These are phyloP conservation scores for Eucalyptus coolabah DNA, from an alignment of 345 rosid genomes.

Conservation along the genomic window DNA sequence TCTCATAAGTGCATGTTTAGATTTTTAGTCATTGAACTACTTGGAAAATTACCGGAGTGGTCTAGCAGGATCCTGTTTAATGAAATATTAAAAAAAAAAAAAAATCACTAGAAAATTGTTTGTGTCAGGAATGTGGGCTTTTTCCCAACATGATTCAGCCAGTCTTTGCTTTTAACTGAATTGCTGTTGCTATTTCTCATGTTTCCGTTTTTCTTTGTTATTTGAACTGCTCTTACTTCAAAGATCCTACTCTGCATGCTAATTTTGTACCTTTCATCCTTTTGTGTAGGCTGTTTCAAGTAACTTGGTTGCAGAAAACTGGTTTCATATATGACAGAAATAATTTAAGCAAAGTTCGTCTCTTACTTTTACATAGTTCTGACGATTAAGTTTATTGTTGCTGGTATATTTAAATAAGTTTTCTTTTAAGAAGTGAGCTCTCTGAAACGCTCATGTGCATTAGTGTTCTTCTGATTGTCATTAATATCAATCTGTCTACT, in stretches of 20 bases:
- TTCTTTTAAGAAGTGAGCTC: not conserved
- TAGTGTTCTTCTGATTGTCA: not conserved
- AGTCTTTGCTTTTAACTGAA: not conserved
- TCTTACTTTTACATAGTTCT: not conserved
- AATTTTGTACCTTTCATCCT: slow-evolving; percentile 15
- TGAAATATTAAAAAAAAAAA: not conserved
- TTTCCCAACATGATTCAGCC: not conserved
- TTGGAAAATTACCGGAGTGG: not conserved
- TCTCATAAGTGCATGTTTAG: not conserved
- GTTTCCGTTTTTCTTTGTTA: not conserved
- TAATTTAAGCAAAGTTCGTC: slow-evolving; percentile 56
- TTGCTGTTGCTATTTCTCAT: not conserved
- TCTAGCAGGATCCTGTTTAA: not conserved
- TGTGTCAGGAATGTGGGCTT: not conserved
- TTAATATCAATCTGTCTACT: not conserved
- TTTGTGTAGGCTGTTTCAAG: slow-evolving; percentile 89
- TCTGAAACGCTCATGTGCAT: not conserved
- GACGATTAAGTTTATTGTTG: not conserved
- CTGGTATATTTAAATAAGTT: not conserved
- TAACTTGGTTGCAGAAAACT: slow-evolving; percentile 73
- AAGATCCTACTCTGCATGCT: not conserved
- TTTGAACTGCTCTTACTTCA: not conserved
- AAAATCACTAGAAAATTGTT: not conserved
- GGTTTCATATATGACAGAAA: slow-evolving; percentile 80
- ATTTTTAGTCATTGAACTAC: not conserved